phyloP scores from a whole-genome alignment of 108 stramenopile species.

The Cyclotella atomus region DNA sequence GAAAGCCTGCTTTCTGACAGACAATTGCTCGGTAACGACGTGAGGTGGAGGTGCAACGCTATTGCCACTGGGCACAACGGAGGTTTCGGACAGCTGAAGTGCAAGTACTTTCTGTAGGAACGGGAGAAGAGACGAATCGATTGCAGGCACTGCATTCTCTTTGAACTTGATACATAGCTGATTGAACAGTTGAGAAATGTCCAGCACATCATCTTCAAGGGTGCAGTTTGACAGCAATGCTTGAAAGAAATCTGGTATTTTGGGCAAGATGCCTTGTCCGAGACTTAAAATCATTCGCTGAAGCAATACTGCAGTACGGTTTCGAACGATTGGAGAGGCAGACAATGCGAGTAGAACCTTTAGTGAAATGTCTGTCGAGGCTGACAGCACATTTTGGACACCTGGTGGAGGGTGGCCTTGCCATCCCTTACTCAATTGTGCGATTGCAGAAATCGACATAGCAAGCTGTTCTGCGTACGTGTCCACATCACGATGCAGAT shows the following conservation, averaged over 20 bases:
- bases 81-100: constrained; percentile 28
- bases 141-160: constrained; percentile 46
- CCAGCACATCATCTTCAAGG: constrained; percentile 59
- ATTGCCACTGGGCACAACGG: constrained; percentile 7
- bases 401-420: constrained; percentile 50
- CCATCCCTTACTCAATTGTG: constrained; percentile 77
- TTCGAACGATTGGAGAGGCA: constrained; percentile 49
- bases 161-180: constrained; percentile 77
- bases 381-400: constrained; percentile 67
- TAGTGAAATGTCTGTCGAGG: constrained; percentile 52
- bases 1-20: constrained; percentile 69
- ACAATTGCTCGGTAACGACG: constrained; percentile 68
- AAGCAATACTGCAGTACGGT: constrained; percentile 59
- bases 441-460: constrained; percentile 68
- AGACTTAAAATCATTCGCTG: constrained; percentile 74
- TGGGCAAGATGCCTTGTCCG: constrained; percentile 54
- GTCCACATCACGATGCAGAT: constrained; percentile 47
- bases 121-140: constrained; percentile 64
- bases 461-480: constrained; percentile 52
- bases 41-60: constrained; percentile 48
- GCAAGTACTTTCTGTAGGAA: constrained; percentile 65
- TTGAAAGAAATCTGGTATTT: constrained; percentile 59
- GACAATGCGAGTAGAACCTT: constrained; percentile 57
- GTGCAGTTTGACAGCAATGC: constrained; percentile 56
- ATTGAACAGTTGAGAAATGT: constrained; percentile 69